Evolutionary conservation across 768 basidiomycete species (phyloP).

Genomic region (Butyriboletus loyo): DNA sequence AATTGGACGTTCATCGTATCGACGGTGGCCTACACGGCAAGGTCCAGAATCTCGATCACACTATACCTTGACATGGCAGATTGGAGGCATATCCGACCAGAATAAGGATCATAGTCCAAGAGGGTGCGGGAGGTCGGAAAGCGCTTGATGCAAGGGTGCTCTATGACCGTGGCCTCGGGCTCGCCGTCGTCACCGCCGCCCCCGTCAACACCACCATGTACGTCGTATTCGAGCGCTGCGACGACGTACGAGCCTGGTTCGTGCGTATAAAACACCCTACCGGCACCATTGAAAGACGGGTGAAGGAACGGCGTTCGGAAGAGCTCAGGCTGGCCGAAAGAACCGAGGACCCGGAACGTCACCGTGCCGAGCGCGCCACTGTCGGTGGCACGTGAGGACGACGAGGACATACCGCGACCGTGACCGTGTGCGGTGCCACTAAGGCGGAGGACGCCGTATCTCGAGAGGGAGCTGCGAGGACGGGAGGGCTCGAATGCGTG

Average conservation of each 20-base stretch:
- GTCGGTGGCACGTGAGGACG: no score
- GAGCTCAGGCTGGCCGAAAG: background rate
- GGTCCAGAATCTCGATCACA: constrained; percentile 15
- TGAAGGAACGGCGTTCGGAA: background rate
- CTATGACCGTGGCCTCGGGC: background rate
- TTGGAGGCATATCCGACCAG: constrained; percentile 14
- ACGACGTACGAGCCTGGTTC: background rate
- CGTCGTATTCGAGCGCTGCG: constrained; percentile 12
- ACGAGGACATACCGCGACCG: background rate
- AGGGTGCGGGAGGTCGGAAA: background rate
- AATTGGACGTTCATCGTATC: no score
- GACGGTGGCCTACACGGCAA: constrained; percentile 9
- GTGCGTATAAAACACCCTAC: constrained; percentile 7
- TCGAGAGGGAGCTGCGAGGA: background rate
- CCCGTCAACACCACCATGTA: background rate
- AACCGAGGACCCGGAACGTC: constrained; percentile 4
- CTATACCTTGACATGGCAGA: background rate
- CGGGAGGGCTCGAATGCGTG: background rate
- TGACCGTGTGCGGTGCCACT: background rate
- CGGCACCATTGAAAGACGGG: constrained; percentile 14
- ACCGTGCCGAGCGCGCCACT: constrained; percentile 2
- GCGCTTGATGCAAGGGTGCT: constrained; percentile 5
- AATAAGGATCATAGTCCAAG: constrained; percentile 22
- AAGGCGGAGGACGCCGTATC: constrained; percentile 12
- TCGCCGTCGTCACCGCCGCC: no score